A percentile compares a stretch with the other conserved stretches of the same genome.
Conservation (phyloP, 2,329 filamentous ascomycete genomes). For the Cercospora nicotianae region DNA sequence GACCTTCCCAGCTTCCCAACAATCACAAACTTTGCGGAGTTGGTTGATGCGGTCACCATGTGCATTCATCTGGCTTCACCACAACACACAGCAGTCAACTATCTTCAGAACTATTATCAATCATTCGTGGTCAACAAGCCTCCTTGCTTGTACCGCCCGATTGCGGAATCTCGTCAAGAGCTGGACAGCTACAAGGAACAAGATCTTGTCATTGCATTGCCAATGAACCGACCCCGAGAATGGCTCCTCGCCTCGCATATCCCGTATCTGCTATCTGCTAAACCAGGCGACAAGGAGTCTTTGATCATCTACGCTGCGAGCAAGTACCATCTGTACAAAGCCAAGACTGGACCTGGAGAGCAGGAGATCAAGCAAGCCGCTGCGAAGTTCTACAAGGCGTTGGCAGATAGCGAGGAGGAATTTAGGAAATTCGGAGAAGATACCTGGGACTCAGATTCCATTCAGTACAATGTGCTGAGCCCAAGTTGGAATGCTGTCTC, state of each 20-base stretch:
- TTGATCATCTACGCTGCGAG: slow-evolving; percentile 25
- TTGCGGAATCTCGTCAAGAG: slow-evolving; percentile 29
- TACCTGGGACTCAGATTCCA: slow-evolving; percentile 21
- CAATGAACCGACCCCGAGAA: slow-evolving; percentile 45
- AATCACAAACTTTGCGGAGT: slow-evolving; percentile 45
- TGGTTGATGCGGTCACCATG: slow-evolving; percentile 53
- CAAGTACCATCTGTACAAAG: slow-evolving; percentile 24
- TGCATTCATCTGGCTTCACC: slow-evolving; percentile 55
- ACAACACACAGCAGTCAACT: slow-evolving; percentile 54
- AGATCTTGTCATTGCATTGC: slow-evolving; percentile 45
- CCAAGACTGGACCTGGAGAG: slow-evolving; percentile 16
- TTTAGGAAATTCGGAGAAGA: slow-evolving; percentile 18
- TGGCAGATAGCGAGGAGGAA: slow-evolving; percentile 23
- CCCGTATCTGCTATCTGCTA: slow-evolving; percentile 42
- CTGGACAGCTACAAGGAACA: slow-evolving; percentile 28
- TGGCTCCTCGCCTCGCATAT: slow-evolving; percentile 52
- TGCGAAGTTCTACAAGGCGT: slow-evolving; percentile 22
- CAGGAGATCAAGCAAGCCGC: slow-evolving; percentile 21
- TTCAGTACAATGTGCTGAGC: slow-evolving; percentile 23
- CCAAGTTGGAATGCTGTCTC: slow-evolving; percentile 25
- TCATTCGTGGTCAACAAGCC: slow-evolving; percentile 51
- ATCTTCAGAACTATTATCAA: slow-evolving; percentile 55
- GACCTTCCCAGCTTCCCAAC: slow-evolving; percentile 47
- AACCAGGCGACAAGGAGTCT: slow-evolving; percentile 23
- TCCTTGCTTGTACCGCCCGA: slow-evolving; percentile 40